Evolutionary conservation across 169 alveolate genomes (phyloP).

Genomic region (Plasmodium vivax): DNA sequence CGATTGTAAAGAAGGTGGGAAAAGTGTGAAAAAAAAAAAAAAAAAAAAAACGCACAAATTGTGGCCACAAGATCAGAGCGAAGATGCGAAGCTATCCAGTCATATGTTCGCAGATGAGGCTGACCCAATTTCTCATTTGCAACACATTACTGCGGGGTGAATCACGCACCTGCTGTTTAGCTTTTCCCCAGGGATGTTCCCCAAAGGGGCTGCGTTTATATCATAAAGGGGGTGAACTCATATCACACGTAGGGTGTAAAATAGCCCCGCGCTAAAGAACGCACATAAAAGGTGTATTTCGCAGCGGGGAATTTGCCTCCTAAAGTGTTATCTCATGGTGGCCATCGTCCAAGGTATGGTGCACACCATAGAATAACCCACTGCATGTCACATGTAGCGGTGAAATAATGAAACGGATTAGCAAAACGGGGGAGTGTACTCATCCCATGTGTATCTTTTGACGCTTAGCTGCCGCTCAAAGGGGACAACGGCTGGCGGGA

Average conservation of each 20-base stretch:
- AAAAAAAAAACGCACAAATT: neutral
- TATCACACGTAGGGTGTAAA: neutral
- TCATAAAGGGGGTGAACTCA: neutral
- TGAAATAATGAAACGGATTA: no score
- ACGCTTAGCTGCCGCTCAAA: no score
- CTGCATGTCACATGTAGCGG: no score
- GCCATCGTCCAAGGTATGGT: neutral
- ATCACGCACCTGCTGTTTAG: neutral
- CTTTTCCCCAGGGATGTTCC: neutral
- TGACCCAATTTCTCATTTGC: neutral
- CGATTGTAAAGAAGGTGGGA: slow-evolving; percentile 9
- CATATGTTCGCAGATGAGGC: neutral
- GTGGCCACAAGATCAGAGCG: neutral
- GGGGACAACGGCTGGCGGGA: no score
- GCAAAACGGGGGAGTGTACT: no score
- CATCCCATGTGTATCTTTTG: no score
- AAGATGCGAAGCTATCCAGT: neutral
- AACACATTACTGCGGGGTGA: neutral
- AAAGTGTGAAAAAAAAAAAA: neutral
- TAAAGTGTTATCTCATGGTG: neutral
- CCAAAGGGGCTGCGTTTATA: neutral
- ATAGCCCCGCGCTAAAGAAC: neutral
- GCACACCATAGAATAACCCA: no score
- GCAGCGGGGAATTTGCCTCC: neutral
- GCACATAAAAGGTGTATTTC: neutral